phyloP scores from a whole-genome alignment of 441 rosid genomes.

The Eruca vesicaria region DNA sequence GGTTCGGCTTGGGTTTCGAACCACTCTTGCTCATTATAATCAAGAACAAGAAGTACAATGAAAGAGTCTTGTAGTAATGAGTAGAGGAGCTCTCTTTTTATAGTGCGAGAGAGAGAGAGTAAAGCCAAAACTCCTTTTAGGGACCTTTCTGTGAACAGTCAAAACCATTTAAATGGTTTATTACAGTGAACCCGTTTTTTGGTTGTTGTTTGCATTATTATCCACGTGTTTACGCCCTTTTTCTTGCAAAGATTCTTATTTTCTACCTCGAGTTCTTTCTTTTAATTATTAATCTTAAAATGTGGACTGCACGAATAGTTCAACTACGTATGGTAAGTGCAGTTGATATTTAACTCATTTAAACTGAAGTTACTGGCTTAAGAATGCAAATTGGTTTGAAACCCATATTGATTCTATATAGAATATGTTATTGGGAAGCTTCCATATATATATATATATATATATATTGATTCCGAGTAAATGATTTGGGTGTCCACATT shows the following conservation, averaged over 20 bases:
- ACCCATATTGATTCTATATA: too few species aligned
- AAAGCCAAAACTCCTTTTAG: conserved; percentile 45
- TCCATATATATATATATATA: too few species aligned
- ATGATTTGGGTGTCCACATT: neutral
- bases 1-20: conserved; percentile 27
- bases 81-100: conserved; percentile 2
- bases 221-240: conserved; percentile 10
- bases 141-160: too few species aligned
- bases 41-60: too few species aligned
- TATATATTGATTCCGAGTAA: too few species aligned
- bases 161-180: too few species aligned
- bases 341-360: neutral
- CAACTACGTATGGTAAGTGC: neutral
- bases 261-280: neutral
- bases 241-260: conserved; percentile 17
- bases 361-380: neutral
- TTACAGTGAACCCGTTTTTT: conserved; percentile 18
- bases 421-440: too few species aligned
- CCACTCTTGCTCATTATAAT: conserved; percentile 47
- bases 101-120: neutral
- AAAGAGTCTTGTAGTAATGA: conserved; percentile 16
- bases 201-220: neutral
- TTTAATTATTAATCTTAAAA: neutral
- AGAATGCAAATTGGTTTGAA: neutral
- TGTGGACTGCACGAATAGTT: neutral